phyloP scores from a whole-genome alignment of 1,139 yeast genomes.

The Pichia sp. region DNA sequence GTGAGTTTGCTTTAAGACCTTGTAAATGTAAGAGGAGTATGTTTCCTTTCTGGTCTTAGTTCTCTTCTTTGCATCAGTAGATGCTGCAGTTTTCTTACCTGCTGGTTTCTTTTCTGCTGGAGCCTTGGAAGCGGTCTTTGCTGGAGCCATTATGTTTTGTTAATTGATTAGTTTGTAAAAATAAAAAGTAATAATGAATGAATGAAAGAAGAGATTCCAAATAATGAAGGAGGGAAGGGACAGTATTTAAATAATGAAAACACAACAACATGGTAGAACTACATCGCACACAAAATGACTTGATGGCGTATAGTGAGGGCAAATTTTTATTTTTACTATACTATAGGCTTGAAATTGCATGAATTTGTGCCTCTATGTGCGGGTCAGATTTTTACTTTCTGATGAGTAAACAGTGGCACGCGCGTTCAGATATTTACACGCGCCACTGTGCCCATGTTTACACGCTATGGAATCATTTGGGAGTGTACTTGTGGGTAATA shows the following conservation, averaged over 20 bases:
- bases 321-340: not conserved
- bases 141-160: conserved; percentile 75
- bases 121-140: conserved; percentile 98
- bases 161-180: not conserved
- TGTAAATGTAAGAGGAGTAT: conserved; percentile 97
- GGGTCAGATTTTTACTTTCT: conserved; percentile 12
- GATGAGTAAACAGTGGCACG: conserved; percentile 10
- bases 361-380: not conserved
- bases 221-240: not conserved
- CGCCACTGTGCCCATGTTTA: not conserved
- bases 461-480: not conserved
- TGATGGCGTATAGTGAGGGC: conserved; percentile 2
- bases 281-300: not conserved
- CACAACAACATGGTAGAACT: not conserved
- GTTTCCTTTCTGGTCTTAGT: conserved; percentile 97
- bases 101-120: conserved; percentile 97
- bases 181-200: too few relatives aligned
- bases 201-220: not conserved
- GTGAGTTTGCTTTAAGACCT: conserved; percentile 97
- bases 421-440: conserved; percentile 1
- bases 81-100: conserved; percentile 85
- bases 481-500: not conserved
- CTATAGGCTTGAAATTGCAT: not conserved
- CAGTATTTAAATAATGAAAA: not conserved
- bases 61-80: conserved; percentile 87